Evolutionary conservation across 805 yeast genomes (phyloP).

Genomic region (Torulaspora gathmanii): DNA sequence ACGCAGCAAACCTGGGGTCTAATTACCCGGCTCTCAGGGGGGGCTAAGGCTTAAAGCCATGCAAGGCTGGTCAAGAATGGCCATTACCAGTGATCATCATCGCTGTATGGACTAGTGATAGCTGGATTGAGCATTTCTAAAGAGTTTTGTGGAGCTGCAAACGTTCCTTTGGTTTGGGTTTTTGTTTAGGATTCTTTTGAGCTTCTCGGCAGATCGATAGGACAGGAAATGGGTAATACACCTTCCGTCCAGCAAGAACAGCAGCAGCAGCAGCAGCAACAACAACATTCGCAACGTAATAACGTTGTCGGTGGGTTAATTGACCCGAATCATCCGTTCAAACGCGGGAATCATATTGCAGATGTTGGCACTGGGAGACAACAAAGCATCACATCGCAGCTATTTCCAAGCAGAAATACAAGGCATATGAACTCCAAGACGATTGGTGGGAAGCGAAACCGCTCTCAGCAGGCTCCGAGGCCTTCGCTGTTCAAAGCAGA

Average conservation of each 20-base stretch:
- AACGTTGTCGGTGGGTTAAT: not conserved
- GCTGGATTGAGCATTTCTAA: not conserved
- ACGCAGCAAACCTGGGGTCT: not conserved
- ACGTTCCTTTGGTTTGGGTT: not conserved
- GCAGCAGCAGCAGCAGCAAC: slow-evolving; percentile 1
- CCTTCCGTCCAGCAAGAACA: slow-evolving; percentile 10
- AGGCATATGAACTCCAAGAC: slow-evolving; percentile 13
- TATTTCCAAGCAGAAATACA: slow-evolving; percentile 20
- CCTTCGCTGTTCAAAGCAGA: slow-evolving; percentile 8
- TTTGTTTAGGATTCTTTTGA: not conserved
- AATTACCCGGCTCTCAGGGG: slow-evolving; percentile 1
- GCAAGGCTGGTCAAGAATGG: not conserved
- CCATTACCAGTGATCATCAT: not conserved
- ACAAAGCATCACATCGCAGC: slow-evolving; percentile 21
- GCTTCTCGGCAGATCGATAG: not conserved
- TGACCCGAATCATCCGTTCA: slow-evolving; percentile 8
- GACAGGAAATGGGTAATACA: slow-evolving; percentile 12
- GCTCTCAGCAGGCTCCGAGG: slow-evolving; percentile 2
- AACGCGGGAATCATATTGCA: not conserved
- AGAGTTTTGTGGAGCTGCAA: not conserved
- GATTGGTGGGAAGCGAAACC: slow-evolving; percentile 1
- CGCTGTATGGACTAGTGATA: not conserved
- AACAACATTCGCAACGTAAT: not conserved
- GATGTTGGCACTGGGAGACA: slow-evolving; percentile 13
- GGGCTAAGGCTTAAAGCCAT: not conserved